Base-by-base conservation (phyloP, 2,329 filamentous ascomycete genomes). In the Ilyonectria robusta region DNA sequence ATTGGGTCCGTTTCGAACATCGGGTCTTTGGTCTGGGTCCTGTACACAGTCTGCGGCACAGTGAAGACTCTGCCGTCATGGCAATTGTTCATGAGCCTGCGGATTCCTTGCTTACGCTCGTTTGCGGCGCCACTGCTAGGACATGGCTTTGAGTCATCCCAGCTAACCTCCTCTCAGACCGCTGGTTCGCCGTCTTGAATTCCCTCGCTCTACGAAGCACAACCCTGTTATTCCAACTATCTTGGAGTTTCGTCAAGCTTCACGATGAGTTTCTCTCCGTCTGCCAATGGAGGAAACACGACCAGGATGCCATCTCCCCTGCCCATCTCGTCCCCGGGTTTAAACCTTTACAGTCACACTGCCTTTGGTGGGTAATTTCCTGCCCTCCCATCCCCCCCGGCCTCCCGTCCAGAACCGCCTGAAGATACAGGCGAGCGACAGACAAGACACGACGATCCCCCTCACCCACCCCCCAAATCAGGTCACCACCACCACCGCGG, bases 1-100 rank as follows among this genome's bases (percentile, higher is more conserved):
- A 50, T 54, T 59, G 60, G 62, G 21, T 57, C 58, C 58, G 53
- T 61, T 61, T 61, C 58, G 51, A 58, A 61, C 46, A 66, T 54
- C 55, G 62, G 57, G 53, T 53, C 62, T 58, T 35, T 31, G 23
- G 47, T 11, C 15, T 50, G 47, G 26, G 29, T 31, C 11, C 29
- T 19, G 29, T 33, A 33, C 64, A 66, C 57, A 66, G 64, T 67
- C 48, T 53, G 50, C 23, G 56, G 51, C 65, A 67, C 65, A 56
- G 65, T 65, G 60, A 63, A 63, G 65, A 40, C n/a, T 55, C 54
- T 47, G 54, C 17, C 9, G 44, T 50, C 59, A 47, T 55, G 50
- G 26, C 21, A 44, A 53, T 35, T 35, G 50, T 42, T 42, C 44
- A 51, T 65, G 51, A 33, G 60, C 51, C 42, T 44, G 62, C 59